Evolutionary conservation across 495 filamentous ascomycete species (phyloP).

Genomic region (Cercophora sp.): DNA sequence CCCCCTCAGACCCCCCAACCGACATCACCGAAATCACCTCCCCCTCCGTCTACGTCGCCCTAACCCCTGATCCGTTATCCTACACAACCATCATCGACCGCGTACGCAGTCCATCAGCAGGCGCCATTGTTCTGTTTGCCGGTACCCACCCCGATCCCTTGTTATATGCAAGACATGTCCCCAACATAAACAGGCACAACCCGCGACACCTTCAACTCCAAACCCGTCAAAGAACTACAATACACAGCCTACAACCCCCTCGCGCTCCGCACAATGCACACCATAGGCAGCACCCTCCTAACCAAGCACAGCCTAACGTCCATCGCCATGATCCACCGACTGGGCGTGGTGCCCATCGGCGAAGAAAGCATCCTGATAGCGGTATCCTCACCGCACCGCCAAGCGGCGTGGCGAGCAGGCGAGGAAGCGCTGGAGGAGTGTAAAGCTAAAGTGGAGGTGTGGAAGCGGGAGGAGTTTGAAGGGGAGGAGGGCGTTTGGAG

Average conservation of each 20-base stretch:
- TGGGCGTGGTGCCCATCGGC: slow-evolving; percentile 78
- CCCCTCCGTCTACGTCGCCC: slow-evolving; percentile 44
- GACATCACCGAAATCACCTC: not conserved
- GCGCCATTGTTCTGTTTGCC: slow-evolving; percentile 84
- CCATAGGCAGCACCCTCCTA: slow-evolving; percentile 59
- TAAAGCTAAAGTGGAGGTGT: slow-evolving; percentile 85
- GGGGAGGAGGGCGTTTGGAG: slow-evolving; percentile 81
- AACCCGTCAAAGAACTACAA: slow-evolving; percentile 69
- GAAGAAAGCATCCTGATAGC: slow-evolving; percentile 93
- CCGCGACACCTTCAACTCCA: slow-evolving; percentile 71
- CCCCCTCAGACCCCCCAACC: not conserved
- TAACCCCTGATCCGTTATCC: slow-evolving; percentile 64
- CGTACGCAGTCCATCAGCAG: slow-evolving; percentile 75
- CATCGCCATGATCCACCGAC: slow-evolving; percentile 79
- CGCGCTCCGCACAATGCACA: slow-evolving; percentile 69
- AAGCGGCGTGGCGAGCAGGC: slow-evolving; percentile 80
- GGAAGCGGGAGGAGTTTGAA: slow-evolving; percentile 91
- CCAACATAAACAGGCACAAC: slow-evolving; percentile 67
- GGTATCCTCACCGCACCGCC: slow-evolving; percentile 79
- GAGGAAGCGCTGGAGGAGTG: slow-evolving; percentile 87
- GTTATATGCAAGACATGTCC: no score
- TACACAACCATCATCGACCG: slow-evolving; percentile 55
- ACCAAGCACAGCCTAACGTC: slow-evolving; percentile 58
- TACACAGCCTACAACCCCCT: slow-evolving; percentile 80
- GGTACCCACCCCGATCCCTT: slow-evolving; percentile 38